Base-by-base conservation (phyloP, 768 basidiomycete species). In the Daedaleopsis sinensis region DNA sequence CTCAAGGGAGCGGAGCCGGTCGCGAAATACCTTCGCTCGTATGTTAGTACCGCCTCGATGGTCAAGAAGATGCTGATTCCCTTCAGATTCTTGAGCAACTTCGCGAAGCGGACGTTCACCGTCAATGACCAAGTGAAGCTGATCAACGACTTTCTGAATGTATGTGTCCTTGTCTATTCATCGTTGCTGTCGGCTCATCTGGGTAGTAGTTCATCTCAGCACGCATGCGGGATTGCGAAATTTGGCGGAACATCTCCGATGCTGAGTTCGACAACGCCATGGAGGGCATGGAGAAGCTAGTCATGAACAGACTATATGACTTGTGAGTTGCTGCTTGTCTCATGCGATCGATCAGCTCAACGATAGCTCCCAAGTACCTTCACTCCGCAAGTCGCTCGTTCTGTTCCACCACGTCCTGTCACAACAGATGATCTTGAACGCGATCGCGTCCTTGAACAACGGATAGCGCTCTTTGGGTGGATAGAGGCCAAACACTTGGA, bases 251-350 rank as follows among this genome's bases (percentile, higher is more conserved):
- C 60, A 84, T 84, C 1, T 81, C 87, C 2, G 88, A 93, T 21
- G 76, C 79, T 7, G 95, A 98, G 73, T 98, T 99, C 65, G 97
- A 98, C 56, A 96, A 96, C 68, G 94, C 95, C 0, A 85, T 94
- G 80, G 97, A 99, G 75, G 96, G 95, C 54, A 98, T 98, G 94
- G 97, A 99, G 81, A 99, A 99, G 74, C 84, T 99, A 8, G 97
- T 99, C 66, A 98, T 99, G 97, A 99, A 98, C 68, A 81, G 94
- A 54, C 77, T 98, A 55, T 98, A 97, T 73, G 93, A 95, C 68
- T 94, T 92, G 96, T 98, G 63, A 71, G 91, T 85, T 15, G 21
- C 5, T 12, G 1, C 19, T 59, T 51, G 27, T 13, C 44, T 18
- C 52, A 23, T 21, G 50, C 19, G 37, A 24, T 12, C n/a, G 19